Conservation (phyloP, 1,284 basidiomycete genomes). For the Phenoliferia sp. region DNA sequence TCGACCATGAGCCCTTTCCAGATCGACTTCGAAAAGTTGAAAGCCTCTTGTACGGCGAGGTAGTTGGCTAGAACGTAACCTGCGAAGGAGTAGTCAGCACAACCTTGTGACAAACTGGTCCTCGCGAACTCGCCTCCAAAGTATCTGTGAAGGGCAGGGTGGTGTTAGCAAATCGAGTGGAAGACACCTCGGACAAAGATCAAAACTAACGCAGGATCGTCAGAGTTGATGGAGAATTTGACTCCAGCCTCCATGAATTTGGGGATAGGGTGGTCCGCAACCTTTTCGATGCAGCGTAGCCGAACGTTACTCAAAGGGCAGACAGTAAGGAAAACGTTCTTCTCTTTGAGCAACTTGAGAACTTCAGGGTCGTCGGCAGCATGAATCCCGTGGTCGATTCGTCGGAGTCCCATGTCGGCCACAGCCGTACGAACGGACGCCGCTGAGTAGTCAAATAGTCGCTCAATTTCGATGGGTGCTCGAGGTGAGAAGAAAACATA, state of each 20-base stretch:
- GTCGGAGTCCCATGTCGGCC: conserved; percentile 19
- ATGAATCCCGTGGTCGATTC: conserved; percentile 35
- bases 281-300: conserved; percentile 21
- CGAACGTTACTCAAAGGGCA: conserved; percentile 35
- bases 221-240: conserved; percentile 35
- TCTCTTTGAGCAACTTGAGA: conserved; percentile 24
- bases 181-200: background rate
- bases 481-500: background rate
- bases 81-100: background rate
- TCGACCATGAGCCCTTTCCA: conserved; percentile 31
- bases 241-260: conserved; percentile 32
- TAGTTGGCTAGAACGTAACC: conserved; percentile 31
- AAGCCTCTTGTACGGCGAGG: conserved; percentile 29
- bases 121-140: background rate
- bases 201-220: conserved; percentile 32
- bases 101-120: background rate
- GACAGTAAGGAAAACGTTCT: conserved; percentile 25
- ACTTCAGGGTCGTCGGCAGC: conserved; percentile 31
- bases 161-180: background rate
- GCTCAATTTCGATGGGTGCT: background rate
- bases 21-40: conserved; percentile 23
- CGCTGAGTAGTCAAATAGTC: background rate
- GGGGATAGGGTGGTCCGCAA: conserved; percentile 30
- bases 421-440: conserved; percentile 14
- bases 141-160: background rate